These are phyloP conservation scores for Coprinopsis strossmayeri DNA, from an alignment of 768 basidiomycete species.

Conservation along the genomic window DNA sequence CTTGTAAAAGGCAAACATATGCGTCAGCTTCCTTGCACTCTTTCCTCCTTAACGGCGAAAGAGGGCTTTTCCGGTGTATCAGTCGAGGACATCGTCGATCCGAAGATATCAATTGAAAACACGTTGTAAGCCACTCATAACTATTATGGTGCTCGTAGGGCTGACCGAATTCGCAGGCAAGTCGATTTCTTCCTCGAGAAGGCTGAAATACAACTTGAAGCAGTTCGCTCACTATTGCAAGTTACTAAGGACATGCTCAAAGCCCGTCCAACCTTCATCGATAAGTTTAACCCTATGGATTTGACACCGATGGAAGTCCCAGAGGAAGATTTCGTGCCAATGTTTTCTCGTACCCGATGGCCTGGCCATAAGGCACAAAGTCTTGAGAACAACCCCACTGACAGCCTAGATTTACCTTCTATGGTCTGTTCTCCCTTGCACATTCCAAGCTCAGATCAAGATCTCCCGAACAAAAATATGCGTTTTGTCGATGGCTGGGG, in stretches of 20 bases:
- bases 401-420: not conserved
- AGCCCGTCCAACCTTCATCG: too few relatives aligned
- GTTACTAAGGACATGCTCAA: too few relatives aligned
- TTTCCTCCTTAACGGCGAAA: not conserved
- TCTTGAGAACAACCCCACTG: not conserved
- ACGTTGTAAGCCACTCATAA: not conserved
- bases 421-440: not conserved
- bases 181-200: not conserved
- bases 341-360: too few relatives aligned
- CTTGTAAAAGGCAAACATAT: not conserved
- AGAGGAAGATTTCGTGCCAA: too few relatives aligned
- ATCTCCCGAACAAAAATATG: slow-evolving; percentile 45
- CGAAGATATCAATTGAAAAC: not conserved
- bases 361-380: too few relatives aligned
- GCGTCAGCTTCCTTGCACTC: not conserved
- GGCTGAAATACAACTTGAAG: not conserved
- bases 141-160: not conserved
- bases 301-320: too few relatives aligned
- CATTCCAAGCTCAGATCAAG: slow-evolving; percentile 12
- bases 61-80: not conserved
- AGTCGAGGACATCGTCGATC: not conserved
- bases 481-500: slow-evolving; percentile 61
- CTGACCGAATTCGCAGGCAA: too few relatives aligned
- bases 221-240: too few relatives aligned
- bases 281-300: too few relatives aligned